Percentiles rank a stretch among this genome's conserved stretches.
Conservation (phyloP, 2,329 filamentous ascomycete genomes). For the Aspergillus arachidicola region DNA sequence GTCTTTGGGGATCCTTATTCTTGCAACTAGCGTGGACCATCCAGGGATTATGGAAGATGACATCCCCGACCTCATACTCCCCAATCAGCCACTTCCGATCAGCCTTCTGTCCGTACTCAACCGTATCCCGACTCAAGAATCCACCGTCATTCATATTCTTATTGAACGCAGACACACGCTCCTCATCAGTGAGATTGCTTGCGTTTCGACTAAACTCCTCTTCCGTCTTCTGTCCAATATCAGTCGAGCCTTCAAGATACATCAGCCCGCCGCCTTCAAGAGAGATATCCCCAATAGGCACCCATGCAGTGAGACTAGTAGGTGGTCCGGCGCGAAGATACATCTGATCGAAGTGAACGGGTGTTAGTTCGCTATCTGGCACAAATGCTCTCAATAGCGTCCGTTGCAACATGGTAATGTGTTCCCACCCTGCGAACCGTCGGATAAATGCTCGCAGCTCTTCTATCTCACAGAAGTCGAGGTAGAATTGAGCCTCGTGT, state of each 20-base stretch:
- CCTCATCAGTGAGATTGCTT: conserved; percentile 3
- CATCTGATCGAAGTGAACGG: conserved; percentile 42
- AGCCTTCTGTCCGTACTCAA: conserved; percentile 8
- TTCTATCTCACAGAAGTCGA: neutral
- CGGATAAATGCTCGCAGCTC: neutral
- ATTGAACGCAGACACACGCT: conserved; percentile 23
- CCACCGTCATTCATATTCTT: conserved; percentile 25
- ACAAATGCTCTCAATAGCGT: conserved; percentile 38
- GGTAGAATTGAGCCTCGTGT: conserved; percentile 1
- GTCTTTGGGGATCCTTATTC: neutral
- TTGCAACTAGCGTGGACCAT: conserved; percentile 7
- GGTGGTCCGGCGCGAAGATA: conserved; percentile 39
- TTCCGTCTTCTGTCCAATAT: conserved; percentile 7
- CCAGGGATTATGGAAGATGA: conserved; percentile 6
- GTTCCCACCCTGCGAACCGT: conserved; percentile 32
- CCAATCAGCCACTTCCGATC: conserved; percentile 3
- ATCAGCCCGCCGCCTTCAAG: conserved; percentile 41
- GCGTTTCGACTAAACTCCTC: conserved; percentile 1
- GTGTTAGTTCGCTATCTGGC: conserved; percentile 33
- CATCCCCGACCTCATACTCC: neutral
- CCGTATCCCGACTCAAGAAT: conserved; percentile 19
- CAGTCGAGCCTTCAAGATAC: conserved; percentile 29
- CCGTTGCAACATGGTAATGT: conserved; percentile 29
- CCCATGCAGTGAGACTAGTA: conserved; percentile 25
- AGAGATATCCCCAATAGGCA: conserved; percentile 38